Evolutionary conservation across 345 rosid species (phyloP), one percentile per base, ranked within the genome.

Genomic region (Eucalyptus cladocalyx): DNA sequence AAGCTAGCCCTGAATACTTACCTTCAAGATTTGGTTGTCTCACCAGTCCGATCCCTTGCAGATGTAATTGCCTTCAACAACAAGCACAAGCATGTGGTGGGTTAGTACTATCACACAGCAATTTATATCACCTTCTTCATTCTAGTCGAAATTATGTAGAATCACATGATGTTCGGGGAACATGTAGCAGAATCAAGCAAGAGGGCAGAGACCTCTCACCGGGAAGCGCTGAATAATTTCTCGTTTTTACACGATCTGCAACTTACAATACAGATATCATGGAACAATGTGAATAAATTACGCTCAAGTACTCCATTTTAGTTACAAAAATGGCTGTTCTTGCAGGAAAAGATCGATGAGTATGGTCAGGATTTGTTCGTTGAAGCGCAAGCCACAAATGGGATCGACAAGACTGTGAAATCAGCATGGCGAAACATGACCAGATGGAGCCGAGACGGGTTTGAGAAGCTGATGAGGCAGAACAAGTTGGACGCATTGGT

Each of bases 41-140:
- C 96, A 87, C 96, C 94, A 3, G 97, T 95, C 37, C 89, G 95
- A 81, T 92, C 95, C 80, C 90, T 96, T 86, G 95, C 94, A 19
- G 96, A 95, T n/a, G 90, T 93, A 80, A 95, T 96, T 58, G 93
- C 94, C 11, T 95, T 90, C 93, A 95, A 96, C 90, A 50, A 90
- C 6, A 91, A 93, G 76, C 92, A 92, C 76, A 45, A 93, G 24
- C 89, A 94, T 16, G 32, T 92, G 94, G 98, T 92, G 62, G 83
- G 90, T 40, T 53, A 32, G 30, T 30, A 81, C 24, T 8, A 40
- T 45, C 65, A 7, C 72, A 4, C 7, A 62, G 34, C 72, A 13
- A 62, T 30, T 62, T 62, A 62, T 62, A 30, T 67, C 40, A 67
- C 80, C 23, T 0, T 67, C 40, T 67, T 32, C 6, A 16, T 53